phyloP scores from a whole-genome alignment of 208 protist species.

The Endotrypanum monterogeii region DNA sequence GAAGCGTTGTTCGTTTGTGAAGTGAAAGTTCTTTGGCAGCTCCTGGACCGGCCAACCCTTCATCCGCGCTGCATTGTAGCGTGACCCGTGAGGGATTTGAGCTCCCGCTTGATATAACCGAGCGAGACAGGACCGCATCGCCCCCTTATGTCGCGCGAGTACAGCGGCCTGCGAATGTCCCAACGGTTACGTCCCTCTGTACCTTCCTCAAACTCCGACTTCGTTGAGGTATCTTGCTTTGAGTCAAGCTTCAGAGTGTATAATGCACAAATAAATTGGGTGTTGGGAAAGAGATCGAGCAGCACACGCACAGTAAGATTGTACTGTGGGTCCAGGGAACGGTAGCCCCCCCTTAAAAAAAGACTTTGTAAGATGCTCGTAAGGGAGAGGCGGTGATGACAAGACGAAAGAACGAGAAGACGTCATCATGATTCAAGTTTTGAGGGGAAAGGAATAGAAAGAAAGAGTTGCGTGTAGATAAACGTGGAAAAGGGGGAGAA shows the following conservation, averaged over 20 bases:
- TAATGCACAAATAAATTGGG: neutral
- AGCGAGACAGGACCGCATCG: conserved; percentile 40
- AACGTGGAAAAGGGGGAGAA: neutral
- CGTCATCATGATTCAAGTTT: neutral
- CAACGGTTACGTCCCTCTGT: neutral
- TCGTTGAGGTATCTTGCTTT: neutral
- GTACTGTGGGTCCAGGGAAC: neutral
- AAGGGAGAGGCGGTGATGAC: neutral
- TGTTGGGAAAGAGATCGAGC: neutral
- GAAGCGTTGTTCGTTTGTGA: conserved; percentile 80
- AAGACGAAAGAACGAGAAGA: neutral
- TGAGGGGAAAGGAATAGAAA: neutral
- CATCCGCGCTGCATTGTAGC: conserved; percentile 80
- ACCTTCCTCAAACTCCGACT: neutral
- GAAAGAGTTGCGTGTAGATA: neutral
- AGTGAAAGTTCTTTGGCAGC: conserved; percentile 80
- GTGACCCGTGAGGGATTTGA: conserved; percentile 58
- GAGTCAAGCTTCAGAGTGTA: neutral
- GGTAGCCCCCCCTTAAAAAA: neutral
- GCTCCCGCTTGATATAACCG: conserved; percentile 72
- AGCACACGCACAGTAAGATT: conserved; percentile 6
- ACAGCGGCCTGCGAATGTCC: neutral
- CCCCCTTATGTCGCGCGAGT: neutral
- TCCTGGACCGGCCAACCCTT: conserved; percentile 79
- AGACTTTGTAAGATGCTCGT: neutral